Evolutionary conservation across 345 rosid species (phyloP).

Genomic region (Luvunga scandens): DNA sequence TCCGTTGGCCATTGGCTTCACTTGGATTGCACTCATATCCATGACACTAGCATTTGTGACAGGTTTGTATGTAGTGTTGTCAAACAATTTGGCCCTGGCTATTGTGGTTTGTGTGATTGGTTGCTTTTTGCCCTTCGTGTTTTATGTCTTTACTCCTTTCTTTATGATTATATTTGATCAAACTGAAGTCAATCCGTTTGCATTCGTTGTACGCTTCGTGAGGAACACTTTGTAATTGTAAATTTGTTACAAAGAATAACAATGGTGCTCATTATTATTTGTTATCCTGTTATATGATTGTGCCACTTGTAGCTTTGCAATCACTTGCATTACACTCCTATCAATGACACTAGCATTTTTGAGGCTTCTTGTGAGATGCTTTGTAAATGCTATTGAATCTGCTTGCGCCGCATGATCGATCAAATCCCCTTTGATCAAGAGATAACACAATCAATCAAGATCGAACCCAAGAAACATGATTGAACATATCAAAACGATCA

Average conservation of each 20-base stretch:
- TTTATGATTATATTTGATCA: neutral
- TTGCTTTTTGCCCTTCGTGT: neutral
- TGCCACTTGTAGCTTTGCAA: slow-evolving; percentile 31
- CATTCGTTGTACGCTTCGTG: neutral
- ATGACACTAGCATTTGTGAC: slow-evolving; percentile 22
- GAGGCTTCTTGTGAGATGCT: too few species aligned
- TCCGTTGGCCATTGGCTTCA: slow-evolving; percentile 1
- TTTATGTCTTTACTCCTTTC: neutral
- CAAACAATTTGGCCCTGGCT: neutral
- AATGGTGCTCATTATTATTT: neutral
- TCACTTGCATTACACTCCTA: too few species aligned
- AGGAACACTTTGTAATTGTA: neutral
- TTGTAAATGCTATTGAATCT: too few species aligned
- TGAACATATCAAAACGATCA: too few species aligned
- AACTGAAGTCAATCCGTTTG: neutral
- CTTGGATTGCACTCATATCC: slow-evolving; percentile 16
- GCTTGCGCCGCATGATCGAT: too few species aligned
- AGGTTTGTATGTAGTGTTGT: slow-evolving; percentile 12
- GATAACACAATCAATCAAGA: too few species aligned
- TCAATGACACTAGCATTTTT: too few species aligned
- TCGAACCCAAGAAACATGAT: too few species aligned
- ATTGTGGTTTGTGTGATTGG: slow-evolving; percentile 3
- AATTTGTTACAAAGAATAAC: neutral
- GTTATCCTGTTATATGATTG: neutral
- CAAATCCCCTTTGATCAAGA: too few species aligned